Evolutionary conservation across 2,329 filamentous ascomycete genomes (phyloP), one percentile per base, ranked within the genome.

Genomic region (Nemania sp.): DNA sequence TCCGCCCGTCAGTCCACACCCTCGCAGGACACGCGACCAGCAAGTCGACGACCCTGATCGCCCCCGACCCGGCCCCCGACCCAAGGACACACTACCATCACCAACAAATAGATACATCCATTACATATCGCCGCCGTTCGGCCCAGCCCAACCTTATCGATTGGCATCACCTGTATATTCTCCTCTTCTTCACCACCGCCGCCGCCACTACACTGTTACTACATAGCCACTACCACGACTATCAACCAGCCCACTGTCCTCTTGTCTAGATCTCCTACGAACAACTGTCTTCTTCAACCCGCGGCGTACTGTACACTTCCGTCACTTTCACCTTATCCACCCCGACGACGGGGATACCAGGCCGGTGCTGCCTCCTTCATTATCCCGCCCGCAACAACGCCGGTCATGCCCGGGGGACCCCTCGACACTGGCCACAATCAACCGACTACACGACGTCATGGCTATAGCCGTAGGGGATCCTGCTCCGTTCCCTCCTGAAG

Each of bases 401-500:
- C 65, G 71, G 72, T 71, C 73, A 76, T 75, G 74, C 72, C 57
- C 67, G 63, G 68, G 54, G 69, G 61, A 15, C 55, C 56, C 60
- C 57, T 56, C 29, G 57, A 61, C 61, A 29, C 63, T 56, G 54
- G 54, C 41, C 55, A 56, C 41, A 62, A 55, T 61, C 53, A 64
- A 64, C 52, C 47, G 62, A 67, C 38, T 35, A 69, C 45, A 66
- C 51, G 70, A 74, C 64, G 74, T 66, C 68, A 73, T 75, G 67
- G 73, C 68, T 35, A 70, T 74, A 63, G 71, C 72, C 57, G 61
- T 70, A 27, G 73, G 71, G 66, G 73, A 75, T 43, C 61, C 74
- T 18, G 53, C 66, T 49, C 47, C 65, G 13, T 76, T 75, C 61
- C 71, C 70, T 15, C 67, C 73, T 66, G 75, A 74, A 51, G 76